Evolutionary conservation across 495 filamentous ascomycete genomes (phyloP).

Genomic region (Pseudevernia furfuracea): DNA sequence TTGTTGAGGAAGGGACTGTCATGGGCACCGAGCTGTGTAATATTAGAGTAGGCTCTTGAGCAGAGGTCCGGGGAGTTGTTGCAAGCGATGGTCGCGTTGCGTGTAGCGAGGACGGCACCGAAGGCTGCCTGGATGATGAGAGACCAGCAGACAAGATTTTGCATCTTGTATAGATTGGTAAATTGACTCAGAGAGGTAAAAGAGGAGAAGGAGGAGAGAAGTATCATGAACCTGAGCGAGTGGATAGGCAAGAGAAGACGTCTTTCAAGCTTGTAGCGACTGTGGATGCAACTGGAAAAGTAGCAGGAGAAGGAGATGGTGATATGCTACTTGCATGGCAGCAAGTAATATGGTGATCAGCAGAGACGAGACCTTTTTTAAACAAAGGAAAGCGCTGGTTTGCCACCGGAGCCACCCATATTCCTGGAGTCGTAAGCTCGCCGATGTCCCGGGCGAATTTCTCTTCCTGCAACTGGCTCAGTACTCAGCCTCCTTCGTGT

Average conservation of each 20-base stretch:
- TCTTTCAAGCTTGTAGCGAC: constrained; percentile 4
- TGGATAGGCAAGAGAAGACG: not conserved
- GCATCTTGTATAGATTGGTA: not conserved
- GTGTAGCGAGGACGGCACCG: constrained; percentile 9
- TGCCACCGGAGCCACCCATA: constrained; percentile 9
- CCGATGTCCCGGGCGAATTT: not conserved
- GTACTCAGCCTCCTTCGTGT: constrained; percentile 10
- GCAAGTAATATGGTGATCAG: not conserved
- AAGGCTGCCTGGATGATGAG: constrained; percentile 6
- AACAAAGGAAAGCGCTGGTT: not conserved
- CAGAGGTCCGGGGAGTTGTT: constrained; percentile 58
- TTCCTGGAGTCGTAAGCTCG: constrained; percentile 15
- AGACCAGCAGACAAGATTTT: not conserved
- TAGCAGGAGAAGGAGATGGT: not conserved
- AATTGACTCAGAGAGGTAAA: not conserved
- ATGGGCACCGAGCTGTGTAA: constrained; percentile 59
- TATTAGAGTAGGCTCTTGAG: constrained; percentile 50
- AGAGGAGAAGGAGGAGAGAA: not conserved
- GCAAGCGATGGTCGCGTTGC: constrained; percentile 32
- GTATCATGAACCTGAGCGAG: not conserved
- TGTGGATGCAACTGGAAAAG: not conserved
- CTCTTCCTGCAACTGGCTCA: not conserved
- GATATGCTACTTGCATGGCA: not conserved
- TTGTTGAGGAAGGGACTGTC: constrained; percentile 53
- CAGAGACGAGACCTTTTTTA: constrained; percentile 10